Evolutionary conservation across 306 rosid species (phyloP), one percentile per base, ranked within the genome.

Genomic region (Crataegus laevigata): DNA sequence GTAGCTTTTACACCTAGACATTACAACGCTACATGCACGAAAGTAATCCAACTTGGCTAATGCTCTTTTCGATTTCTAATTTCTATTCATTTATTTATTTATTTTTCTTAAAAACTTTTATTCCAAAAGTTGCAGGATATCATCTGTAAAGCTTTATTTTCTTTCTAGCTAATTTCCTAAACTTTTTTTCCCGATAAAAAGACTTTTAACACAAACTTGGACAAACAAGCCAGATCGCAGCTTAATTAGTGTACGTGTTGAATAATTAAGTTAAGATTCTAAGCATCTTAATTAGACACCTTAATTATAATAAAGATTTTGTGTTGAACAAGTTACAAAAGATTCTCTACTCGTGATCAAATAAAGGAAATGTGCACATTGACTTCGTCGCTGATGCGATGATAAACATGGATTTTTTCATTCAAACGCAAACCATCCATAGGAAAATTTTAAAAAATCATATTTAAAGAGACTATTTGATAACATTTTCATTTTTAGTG

Each of bases 1-100:
- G 40, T 22, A 26, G 72, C 72, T 63, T 38, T 66, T 34, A 54
- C 77, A 66, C 66, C 55, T 36, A 36, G 77, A 73, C 68, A 43
- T 68, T 26, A 67, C 52, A 50, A 64, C 30, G 77, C 68, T 43
- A 28, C 45, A 26, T 60, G 36, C 11, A 51, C 30, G 26, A 66
- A 75, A 32, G 43, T 42, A 17, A 34, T 19, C 45, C 68, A 26
- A 73, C 42, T 60, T 60, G 68, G 54, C 24, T 29, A 13, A 13
- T 40, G 43, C 43, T 51, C 21, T 68, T 42, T 55, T 15, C 29
- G 29, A 55, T 34, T 25, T 72, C 54, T 54, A n/a, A 3, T 30
- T n/a, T 36, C 50, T 72, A 71, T 71, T 55, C 65, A 34, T 34
- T 34, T 6, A 34, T 76, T 24, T 68, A 8, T 24, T 2, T 66